A percentile compares a stretch with the other conserved stretches of the same genome.
These are phyloP conservation scores for Dacryopinax primogenitus DNA, from an alignment of 768 basidiomycete species.

Conservation along the genomic window DNA sequence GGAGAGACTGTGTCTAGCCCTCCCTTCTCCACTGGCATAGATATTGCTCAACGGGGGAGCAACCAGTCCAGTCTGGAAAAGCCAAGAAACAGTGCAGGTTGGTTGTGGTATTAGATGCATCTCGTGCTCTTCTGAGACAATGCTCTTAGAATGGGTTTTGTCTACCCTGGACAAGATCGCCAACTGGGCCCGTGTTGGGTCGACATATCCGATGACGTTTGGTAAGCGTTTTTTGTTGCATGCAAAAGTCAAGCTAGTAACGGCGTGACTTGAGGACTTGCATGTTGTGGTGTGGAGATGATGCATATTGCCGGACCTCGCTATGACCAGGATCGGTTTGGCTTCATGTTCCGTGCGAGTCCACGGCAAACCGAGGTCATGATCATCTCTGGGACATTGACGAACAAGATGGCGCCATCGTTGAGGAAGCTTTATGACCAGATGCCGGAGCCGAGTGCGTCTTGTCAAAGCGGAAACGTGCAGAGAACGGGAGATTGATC, in stretches of 20 bases:
- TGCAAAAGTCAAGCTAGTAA: background rate
- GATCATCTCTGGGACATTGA: conserved; percentile 98
- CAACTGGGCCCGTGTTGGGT: conserved; percentile 95
- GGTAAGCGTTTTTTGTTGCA: conserved; percentile 30
- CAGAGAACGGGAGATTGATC: background rate
- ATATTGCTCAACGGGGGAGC: conserved; percentile 58
- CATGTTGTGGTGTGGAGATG: conserved; percentile 98
- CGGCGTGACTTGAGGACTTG: conserved; percentile 48
- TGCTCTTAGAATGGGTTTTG: conserved; percentile 72
- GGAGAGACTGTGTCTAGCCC: too few species aligned
- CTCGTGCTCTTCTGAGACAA: background rate
- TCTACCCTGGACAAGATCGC: conserved; percentile 91
- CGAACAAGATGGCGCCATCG: conserved; percentile 99
- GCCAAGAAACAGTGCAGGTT: conserved; percentile 81
- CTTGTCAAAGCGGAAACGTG: background rate
- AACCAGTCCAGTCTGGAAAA: conserved; percentile 78
- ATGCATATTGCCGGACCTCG: conserved; percentile 99
- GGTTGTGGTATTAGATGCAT: conserved; percentile 19
- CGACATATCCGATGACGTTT: conserved; percentile 99
- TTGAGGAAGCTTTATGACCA: conserved; percentile 93
- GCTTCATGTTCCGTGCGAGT: conserved; percentile 97
- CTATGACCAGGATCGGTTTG: conserved; percentile 95
- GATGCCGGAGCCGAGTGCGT: conserved; percentile 91
- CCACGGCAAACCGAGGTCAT: conserved; percentile 95
- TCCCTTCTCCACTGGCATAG: too few species aligned